Base-by-base conservation (phyloP, 83 land plant species). In the Thuja plicata region DNA sequence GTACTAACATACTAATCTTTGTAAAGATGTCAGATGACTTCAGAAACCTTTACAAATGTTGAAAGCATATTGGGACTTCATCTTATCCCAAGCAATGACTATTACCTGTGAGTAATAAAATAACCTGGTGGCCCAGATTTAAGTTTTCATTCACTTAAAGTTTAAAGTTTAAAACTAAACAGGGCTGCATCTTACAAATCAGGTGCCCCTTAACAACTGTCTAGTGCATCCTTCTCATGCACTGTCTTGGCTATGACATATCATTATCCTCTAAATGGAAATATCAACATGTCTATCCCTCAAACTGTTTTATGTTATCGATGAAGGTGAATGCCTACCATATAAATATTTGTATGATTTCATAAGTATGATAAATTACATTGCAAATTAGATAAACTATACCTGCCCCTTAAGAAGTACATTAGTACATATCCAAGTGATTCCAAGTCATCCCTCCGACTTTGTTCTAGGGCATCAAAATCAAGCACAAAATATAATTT, bases 351-450 rank as follows among this genome's bases (percentile, higher is more conserved):
- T 8, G 79, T 54, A 13, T 45, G 85, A 77, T 54, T 30, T 24
- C 83, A 89, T 34, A 32, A 16, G 17, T 84, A 81, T 48, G 48
- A 86, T 16, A 66, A 17, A 87, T 60, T 38, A 15, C 10, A 37
- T 54, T 83, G 15, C 66, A 48, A 1, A 8, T 38, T 24, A 76
- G 41, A 74, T 73, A 38, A 66, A 50, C 34, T 76, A 30, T 92
- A 95, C 97, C 97, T 94, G 89, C 97, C 98, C 87, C 95, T 93
- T 78, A 96, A 87, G 73, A 96, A 95, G 89, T 96, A 96, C 79
- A 95, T 86, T 78, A 96, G 97, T 54, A 96, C 97, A 90, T 96
- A 96, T 35, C 98, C 97, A 90, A 96, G 96, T 16, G 97, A 94
- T 82, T 96, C 98, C 90, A 96, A 77, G 88, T 96, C 98, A 91